Conservation (phyloP, 1,139 yeast species). For the Hansenula lynferdii region DNA sequence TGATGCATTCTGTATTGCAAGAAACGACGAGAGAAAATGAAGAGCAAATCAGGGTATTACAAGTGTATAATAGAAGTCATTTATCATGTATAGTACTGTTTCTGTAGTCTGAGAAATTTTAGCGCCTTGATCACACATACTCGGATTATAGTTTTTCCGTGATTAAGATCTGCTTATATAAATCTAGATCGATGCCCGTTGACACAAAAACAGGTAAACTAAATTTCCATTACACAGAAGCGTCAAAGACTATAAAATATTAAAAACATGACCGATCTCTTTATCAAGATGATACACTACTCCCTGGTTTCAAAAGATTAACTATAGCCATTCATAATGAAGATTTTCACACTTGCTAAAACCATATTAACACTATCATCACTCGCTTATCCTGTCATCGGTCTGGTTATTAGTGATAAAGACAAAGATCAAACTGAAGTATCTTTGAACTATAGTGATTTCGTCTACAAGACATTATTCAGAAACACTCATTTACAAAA, state of each 20-base stretch:
- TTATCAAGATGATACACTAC: not conserved
- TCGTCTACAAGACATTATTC: conserved; percentile 11
- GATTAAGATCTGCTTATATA: no score
- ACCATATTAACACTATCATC: no score
- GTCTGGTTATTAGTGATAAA: not conserved
- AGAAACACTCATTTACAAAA: conserved; percentile 15
- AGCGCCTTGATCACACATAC: no score
- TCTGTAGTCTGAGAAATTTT: no score
- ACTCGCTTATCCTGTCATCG: not conserved
- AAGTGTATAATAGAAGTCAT: not conserved
- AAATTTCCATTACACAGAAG: not conserved
- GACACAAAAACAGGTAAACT: no score
- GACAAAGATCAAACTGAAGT: not conserved
- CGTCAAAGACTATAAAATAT: not conserved
- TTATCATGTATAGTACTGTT: not conserved
- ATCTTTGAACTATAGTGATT: conserved; percentile 4
- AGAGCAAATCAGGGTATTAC: not conserved
- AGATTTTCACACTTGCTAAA: no score
- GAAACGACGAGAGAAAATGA: conserved; percentile 25
- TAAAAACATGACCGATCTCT: not conserved
- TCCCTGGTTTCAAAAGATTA: not conserved
- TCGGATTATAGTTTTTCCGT: no score
- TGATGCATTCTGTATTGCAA: conserved; percentile 69
- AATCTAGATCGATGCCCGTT: no score
- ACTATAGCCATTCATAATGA: no score